phyloP scores from a whole-genome alignment of 2,329 filamentous ascomycete species.

The Microcyclospora tardicrescens region DNA sequence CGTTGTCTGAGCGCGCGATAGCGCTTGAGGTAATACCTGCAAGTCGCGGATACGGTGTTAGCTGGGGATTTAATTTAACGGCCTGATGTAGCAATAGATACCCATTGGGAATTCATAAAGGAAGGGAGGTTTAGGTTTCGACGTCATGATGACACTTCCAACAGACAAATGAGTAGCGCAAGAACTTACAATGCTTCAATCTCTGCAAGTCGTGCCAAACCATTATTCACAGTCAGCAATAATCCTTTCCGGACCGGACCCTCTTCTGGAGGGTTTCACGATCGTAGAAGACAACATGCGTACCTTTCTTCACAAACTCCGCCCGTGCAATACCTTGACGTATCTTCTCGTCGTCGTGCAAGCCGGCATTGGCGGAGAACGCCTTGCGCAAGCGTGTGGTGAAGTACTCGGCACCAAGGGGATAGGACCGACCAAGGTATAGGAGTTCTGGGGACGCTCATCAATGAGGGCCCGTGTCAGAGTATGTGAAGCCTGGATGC shows the following conservation, averaged over 20 bases:
- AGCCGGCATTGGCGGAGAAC: slow-evolving; percentile 60
- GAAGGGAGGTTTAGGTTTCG: no score
- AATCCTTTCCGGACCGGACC: no score
- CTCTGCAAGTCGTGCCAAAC: slow-evolving; percentile 39
- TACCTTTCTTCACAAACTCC: slow-evolving; percentile 84
- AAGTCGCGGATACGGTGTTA: not conserved
- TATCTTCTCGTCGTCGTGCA: slow-evolving; percentile 65
- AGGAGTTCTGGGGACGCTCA: slow-evolving; percentile 56
- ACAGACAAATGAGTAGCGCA: not conserved
- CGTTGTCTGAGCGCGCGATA: slow-evolving; percentile 75
- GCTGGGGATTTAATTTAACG: no score
- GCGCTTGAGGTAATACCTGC: slow-evolving; percentile 79
- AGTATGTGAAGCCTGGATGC: not conserved
- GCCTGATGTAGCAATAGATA: no score
- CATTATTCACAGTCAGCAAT: no score
- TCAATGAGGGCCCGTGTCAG: not conserved
- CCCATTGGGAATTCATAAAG: no score
- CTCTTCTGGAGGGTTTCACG: no score
- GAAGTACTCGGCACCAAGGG: slow-evolving; percentile 73
- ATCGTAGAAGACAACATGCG: slow-evolving; percentile 4
- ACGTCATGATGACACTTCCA: no score
- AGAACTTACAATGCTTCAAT: slow-evolving; percentile 75
- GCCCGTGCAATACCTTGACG: slow-evolving; percentile 61
- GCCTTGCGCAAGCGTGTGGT: slow-evolving; percentile 69
- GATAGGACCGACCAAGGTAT: slow-evolving; percentile 73